Conservation (phyloP, 2,329 filamentous ascomycete species). For the Cytospora paraplurivora region DNA sequence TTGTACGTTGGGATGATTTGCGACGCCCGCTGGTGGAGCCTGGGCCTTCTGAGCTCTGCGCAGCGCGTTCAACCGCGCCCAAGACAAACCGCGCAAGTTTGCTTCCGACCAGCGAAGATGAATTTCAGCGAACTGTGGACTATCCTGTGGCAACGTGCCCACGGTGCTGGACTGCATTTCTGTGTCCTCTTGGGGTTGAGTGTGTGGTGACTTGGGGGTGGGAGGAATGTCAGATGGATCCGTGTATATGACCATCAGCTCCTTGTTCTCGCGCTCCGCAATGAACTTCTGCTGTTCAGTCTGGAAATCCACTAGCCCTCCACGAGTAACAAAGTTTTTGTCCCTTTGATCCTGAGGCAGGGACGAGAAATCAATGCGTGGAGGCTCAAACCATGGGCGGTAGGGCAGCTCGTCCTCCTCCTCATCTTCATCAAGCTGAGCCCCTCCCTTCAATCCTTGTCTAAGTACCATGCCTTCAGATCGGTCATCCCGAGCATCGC, state of each 20-base stretch:
- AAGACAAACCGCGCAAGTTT: conserved; percentile 46
- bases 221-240: conserved; percentile 56
- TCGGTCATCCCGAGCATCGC: conserved; percentile 72
- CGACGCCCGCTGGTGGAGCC: conserved; percentile 6
- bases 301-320: conserved; percentile 52
- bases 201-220: conserved; percentile 56
- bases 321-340: conserved; percentile 56
- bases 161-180: conserved; percentile 17
- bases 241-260: conserved; percentile 64
- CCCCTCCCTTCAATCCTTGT: conserved; percentile 46
- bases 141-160: conserved; percentile 33
- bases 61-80: conserved; percentile 47
- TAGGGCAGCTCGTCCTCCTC: conserved; percentile 58
- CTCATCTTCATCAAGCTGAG: conserved; percentile 48
- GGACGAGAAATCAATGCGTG: conserved; percentile 48
- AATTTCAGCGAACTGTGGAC: conserved; percentile 50
- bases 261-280: conserved; percentile 57
- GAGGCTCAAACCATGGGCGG: conserved; percentile 54
- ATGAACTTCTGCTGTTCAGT: conserved; percentile 60
- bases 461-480: conserved; percentile 72
- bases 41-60: conserved; percentile 38
- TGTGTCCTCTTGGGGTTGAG: conserved; percentile 20
- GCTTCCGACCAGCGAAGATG: conserved; percentile 52
- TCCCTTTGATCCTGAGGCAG: conserved; percentile 49
- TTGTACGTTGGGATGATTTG: conserved; percentile 13